Percentiles rank a stretch among this genome's conserved stretches.
Conservation (phyloP, 1,284 basidiomycete species). For the Takashimella tepidaria region DNA sequence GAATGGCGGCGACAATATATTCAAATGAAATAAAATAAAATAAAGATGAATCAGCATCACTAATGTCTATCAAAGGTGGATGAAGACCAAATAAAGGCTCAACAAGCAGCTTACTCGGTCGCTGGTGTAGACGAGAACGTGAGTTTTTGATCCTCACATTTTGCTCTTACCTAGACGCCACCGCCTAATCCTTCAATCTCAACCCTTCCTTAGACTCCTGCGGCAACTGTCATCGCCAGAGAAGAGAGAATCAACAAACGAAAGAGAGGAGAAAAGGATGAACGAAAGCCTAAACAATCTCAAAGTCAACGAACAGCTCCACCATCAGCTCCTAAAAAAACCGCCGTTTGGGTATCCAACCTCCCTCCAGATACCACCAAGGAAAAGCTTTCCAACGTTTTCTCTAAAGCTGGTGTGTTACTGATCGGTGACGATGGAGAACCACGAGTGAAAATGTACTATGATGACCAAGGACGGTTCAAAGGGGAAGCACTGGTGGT, state of each 20-base stretch:
- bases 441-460: slow-evolving; percentile 90
- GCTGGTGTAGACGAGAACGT: slow-evolving; percentile 87
- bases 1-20: neutral
- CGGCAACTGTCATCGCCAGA: slow-evolving; percentile 71
- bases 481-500: slow-evolving; percentile 94
- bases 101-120: slow-evolving; percentile 88
- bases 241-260: slow-evolving; percentile 59
- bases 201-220: slow-evolving; percentile 59
- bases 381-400: slow-evolving; percentile 73
- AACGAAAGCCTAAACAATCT: slow-evolving; percentile 59
- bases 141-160: slow-evolving; percentile 40
- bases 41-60: too few species aligned
- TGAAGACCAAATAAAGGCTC: slow-evolving; percentile 72
- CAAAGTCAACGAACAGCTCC: slow-evolving; percentile 3
- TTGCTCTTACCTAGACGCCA: neutral
- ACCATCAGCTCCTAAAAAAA: slow-evolving; percentile 57
- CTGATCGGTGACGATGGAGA: slow-evolving; percentile 84
- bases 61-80: slow-evolving; percentile 67
- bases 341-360: slow-evolving; percentile 83
- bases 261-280: slow-evolving; percentile 39
- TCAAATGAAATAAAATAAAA: neutral
- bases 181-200: slow-evolving; percentile 7
- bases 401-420: slow-evolving; percentile 85
- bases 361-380: slow-evolving; percentile 72
- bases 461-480: slow-evolving; percentile 80